Conservation (phyloP, 805 yeast genomes). For the Starmerella roubikii region DNA sequence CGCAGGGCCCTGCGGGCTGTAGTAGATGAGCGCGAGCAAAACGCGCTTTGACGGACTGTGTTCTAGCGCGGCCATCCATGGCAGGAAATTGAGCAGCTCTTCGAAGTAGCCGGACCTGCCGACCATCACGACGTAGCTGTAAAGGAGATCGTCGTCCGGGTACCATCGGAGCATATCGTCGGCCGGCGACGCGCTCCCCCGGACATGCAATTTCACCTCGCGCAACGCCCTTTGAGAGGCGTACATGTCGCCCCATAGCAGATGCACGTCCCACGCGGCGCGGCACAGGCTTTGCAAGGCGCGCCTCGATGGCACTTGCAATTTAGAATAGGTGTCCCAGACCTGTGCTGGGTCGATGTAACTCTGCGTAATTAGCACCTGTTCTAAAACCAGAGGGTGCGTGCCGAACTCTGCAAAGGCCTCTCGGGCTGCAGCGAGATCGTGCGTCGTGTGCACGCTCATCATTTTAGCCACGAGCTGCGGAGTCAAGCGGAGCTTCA, state of each 20-base stretch:
- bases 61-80: conserved; percentile 40
- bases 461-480: conserved; percentile 7
- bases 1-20: conserved; percentile 23
- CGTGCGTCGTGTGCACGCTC: conserved; percentile 2
- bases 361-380: conserved; percentile 24
- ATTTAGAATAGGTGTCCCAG: conserved; percentile 26
- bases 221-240: conserved; percentile 50
- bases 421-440: conserved; percentile 2
- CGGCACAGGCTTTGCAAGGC: conserved; percentile 35
- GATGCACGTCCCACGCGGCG: conserved; percentile 30
- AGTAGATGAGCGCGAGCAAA: conserved; percentile 30
- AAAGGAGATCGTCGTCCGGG: conserved; percentile 40
- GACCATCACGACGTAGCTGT: conserved; percentile 38
- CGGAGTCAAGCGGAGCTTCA: conserved; percentile 9
- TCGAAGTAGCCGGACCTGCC: conserved; percentile 34
- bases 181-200: conserved; percentile 26
- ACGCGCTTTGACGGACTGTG: conserved; percentile 33
- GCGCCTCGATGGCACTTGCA: conserved; percentile 21
- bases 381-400: conserved; percentile 20
- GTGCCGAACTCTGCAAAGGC: conserved; percentile 1
- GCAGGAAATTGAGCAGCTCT: conserved; percentile 38
- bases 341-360: conserved; percentile 15
- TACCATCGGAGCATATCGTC: conserved; percentile 25
- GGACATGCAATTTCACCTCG: conserved; percentile 37
- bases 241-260: conserved; percentile 37